Percentiles rank a stretch among this genome's conserved stretches.
These are phyloP conservation scores for Hsuehochloa calcarea DNA, from an alignment of 176 grass and related monocot genomes.

Conservation along the genomic window DNA sequence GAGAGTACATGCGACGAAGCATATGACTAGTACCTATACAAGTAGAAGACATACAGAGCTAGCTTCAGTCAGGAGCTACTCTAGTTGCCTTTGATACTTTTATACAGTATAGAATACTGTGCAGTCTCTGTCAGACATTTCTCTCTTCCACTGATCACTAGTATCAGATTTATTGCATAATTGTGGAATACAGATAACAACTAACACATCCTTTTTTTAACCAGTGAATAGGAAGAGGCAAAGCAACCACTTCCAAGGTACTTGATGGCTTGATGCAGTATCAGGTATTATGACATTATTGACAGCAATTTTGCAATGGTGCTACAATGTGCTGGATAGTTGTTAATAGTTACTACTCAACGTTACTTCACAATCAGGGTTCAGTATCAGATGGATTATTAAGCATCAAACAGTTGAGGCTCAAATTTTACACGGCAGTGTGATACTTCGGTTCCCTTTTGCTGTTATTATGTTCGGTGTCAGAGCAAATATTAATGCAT, in stretches of 20 bases:
- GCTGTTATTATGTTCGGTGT: background rate
- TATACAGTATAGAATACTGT: background rate
- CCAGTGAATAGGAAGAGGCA: background rate
- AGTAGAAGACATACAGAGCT: background rate
- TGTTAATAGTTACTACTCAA: background rate
- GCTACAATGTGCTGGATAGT: background rate
- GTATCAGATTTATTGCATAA: background rate
- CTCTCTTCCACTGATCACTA: background rate
- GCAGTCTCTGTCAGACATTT: background rate
- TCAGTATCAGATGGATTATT: background rate
- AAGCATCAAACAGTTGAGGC: background rate
- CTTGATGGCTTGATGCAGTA: background rate
- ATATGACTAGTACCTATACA: constrained; percentile 56
- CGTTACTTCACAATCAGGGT: too few relatives aligned
- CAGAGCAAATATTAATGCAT: background rate
- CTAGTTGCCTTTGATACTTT: background rate
- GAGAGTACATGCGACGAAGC: constrained; percentile 59
- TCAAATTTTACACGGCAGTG: background rate
- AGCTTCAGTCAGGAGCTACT: background rate
- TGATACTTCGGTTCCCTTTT: background rate
- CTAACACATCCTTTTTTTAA: background rate
- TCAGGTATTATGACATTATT: background rate
- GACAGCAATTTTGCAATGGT: background rate
- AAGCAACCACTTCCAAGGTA: background rate
- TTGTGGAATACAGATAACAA: background rate